Evolutionary conservation across 202 grass and related monocot genomes (phyloP).

Genomic region (Panicum hallii): DNA sequence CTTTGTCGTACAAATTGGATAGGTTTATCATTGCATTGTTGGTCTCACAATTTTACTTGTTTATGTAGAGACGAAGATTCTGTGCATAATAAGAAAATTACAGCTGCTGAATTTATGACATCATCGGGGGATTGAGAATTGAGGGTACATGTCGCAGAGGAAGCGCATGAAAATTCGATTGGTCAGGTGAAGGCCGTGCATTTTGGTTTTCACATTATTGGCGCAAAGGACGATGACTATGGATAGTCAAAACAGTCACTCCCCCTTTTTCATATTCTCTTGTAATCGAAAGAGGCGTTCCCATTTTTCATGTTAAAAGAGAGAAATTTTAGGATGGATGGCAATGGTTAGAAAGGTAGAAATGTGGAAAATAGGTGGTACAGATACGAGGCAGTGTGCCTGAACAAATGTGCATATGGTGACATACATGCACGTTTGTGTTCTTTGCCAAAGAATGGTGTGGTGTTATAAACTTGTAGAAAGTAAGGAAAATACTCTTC

Average conservation of each 20-base stretch:
- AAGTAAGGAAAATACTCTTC: background rate
- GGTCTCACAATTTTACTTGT: constrained; percentile 26
- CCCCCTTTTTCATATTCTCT: background rate
- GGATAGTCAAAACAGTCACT: background rate
- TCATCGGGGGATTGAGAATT: background rate
- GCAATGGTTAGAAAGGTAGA: background rate
- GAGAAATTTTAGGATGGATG: constrained; percentile 16
- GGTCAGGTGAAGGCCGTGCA: background rate
- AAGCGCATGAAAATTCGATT: background rate
- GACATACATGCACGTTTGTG: background rate
- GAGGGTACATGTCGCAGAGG: constrained; percentile 12
- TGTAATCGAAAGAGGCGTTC: background rate
- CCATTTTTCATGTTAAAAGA: constrained; percentile 13
- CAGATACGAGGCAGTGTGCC: background rate
- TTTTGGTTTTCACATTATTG: background rate
- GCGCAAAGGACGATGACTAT: background rate
- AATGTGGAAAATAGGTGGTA: constrained; percentile 26
- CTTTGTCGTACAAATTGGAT: constrained; percentile 26
- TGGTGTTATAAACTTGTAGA: background rate
- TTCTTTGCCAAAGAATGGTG: background rate
- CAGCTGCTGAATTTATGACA: background rate
- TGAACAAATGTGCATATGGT: constrained; percentile 10
- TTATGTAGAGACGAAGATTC: constrained; percentile 73
- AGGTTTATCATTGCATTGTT: background rate
- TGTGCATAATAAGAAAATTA: constrained; percentile 49